These are phyloP conservation scores for Martensiomyces pterosporus DNA, from an alignment of 192 early-diverging fungal species.

Conservation along the genomic window DNA sequence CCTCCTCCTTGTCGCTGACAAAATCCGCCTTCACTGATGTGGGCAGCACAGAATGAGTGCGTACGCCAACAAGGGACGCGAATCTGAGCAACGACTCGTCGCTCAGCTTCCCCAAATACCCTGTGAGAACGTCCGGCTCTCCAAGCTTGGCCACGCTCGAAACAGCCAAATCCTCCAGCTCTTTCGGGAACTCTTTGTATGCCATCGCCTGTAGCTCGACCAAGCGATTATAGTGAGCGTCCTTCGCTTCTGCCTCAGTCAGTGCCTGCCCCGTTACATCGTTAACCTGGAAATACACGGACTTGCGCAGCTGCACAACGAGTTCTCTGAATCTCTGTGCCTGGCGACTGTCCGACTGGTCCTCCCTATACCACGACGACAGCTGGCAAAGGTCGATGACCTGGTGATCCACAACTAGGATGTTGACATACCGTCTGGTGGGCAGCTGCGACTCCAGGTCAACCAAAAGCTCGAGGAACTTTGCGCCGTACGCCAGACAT, in stretches of 20 bases:
- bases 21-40: conserved; percentile 1
- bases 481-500: conserved; percentile 56
- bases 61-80: conserved; percentile 59
- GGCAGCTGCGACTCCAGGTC: conserved; percentile 85
- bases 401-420: conserved; percentile 77
- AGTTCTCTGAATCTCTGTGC: conserved; percentile 66
- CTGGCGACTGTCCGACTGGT: conserved; percentile 16
- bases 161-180: conserved; percentile 71
- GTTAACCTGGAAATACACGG: conserved; percentile 67
- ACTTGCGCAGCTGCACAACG: conserved; percentile 61
- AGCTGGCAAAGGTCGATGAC: conserved; percentile 48
- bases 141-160: conserved; percentile 68
- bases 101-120: conserved; percentile 53
- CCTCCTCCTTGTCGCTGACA: neutral
- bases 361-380: conserved; percentile 1
- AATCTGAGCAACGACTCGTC: conserved; percentile 52
- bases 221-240: conserved; percentile 59
- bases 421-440: conserved; percentile 84
- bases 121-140: conserved; percentile 36
- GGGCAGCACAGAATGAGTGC: conserved; percentile 47
- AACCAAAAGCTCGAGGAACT: conserved; percentile 82
- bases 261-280: conserved; percentile 76
- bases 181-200: conserved; percentile 63
- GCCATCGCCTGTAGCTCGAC: conserved; percentile 68
- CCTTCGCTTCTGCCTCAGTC: conserved; percentile 59